Evolutionary conservation across 768 basidiomycete genomes (phyloP), one percentile per base, ranked within the genome.

Genomic region (Lactarius evosmus): DNA sequence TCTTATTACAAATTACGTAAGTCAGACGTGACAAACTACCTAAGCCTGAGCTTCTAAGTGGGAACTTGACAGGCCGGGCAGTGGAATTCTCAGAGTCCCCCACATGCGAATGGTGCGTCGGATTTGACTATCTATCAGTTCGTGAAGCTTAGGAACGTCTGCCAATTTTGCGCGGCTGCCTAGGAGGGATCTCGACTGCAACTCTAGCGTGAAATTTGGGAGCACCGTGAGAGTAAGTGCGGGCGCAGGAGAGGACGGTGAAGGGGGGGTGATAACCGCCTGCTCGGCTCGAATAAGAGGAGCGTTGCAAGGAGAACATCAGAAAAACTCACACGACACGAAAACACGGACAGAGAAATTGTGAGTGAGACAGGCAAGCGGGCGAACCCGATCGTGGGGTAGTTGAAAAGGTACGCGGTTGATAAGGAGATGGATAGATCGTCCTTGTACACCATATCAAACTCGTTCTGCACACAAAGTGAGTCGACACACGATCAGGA

Each of bases 111-210:
- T 60, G 16, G 69, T 65, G 36, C 70, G 69, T 32, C 75, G 74
- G 22, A 76, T 72, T 70, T 96, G 91, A 67, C 88, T 84, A 67
- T 91, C 83, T 56, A 99, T 93, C 56, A 99, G 81, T 73, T 99
- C 95, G 69, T 98, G 95, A 17, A 98, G 79, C 75, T 99, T 99
- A 29, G 97, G 96, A 1, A 99, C 91, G 71, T 99, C 95, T 64
- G 93, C 94, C 1, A 99, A 82, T 76, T 98, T 97, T n/a, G 97
- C 95, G 51, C 96, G 86, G 68, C 92, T 95, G 22, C 97, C 97
- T 79, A 98, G 87, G 4, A 98, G 82, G 30, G 95, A 98, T 7
- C 87, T 93, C 12, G 93, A 95, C 56, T 88, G 85, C 49, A 99
- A 80, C 69, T 90, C 86, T 22, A 99, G 85, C 17, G 85, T 85